Conservation (phyloP, 148 eudicot genomes). For the Rhododendron mucronatum region DNA sequence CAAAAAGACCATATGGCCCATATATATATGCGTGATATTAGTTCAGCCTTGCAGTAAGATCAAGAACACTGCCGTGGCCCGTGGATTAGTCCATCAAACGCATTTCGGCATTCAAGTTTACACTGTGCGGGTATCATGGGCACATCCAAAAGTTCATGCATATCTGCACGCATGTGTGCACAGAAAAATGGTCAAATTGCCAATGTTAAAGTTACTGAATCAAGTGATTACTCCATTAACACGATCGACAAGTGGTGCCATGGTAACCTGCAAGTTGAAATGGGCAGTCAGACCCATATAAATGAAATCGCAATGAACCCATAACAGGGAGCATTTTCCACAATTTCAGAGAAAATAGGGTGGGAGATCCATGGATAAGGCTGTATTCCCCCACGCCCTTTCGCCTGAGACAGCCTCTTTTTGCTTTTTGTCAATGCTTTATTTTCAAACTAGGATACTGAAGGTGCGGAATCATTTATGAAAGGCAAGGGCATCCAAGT, state of each 20-base stretch:
- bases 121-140: background rate
- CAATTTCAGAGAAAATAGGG: background rate
- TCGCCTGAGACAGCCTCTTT: background rate
- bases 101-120: background rate
- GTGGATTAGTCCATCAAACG: constrained; percentile 10
- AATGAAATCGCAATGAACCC: background rate
- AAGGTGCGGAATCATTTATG: background rate
- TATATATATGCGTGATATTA: constrained; percentile 49
- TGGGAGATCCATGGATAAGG: background rate
- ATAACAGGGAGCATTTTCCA: background rate
- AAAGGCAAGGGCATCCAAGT: background rate
- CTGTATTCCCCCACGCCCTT: background rate
- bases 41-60: constrained; percentile 58
- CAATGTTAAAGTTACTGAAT: background rate
- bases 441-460: background rate
- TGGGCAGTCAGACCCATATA: background rate
- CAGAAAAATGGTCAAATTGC: background rate
- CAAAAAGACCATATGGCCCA: constrained; percentile 54
- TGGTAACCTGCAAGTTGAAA: background rate
- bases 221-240: background rate
- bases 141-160: background rate
- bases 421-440: background rate
- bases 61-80: constrained; percentile 50
- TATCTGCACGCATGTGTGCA: background rate
- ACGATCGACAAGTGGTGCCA: background rate